Evolutionary conservation across 805 yeast genomes (phyloP).

Genomic region (Peterozyma toletana): DNA sequence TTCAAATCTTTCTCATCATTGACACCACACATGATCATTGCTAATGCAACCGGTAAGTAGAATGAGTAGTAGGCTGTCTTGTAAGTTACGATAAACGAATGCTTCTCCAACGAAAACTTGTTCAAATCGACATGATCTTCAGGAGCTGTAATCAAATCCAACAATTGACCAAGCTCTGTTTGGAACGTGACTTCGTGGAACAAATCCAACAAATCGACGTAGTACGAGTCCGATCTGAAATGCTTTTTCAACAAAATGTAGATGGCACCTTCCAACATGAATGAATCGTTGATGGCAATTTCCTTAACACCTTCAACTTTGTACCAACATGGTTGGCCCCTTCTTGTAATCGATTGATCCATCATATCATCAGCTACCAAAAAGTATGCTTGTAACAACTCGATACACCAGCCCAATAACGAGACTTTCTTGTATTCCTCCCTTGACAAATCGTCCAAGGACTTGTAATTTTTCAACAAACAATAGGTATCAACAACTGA

Average conservation of each 20-base stretch:
- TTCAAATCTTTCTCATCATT: constrained; percentile 64
- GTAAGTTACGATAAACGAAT: constrained; percentile 90
- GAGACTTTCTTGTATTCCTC: constrained; percentile 82
- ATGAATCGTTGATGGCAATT: constrained; percentile 95
- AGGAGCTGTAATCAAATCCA: constrained; percentile 95
- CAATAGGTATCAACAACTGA: constrained; percentile 92
- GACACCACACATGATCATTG: constrained; percentile 89
- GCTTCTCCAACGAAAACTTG: constrained; percentile 83
- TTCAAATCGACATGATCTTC: constrained; percentile 87
- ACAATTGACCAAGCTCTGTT: constrained; percentile 93
- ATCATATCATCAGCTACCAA: constrained; percentile 97
- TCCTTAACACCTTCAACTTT: constrained; percentile 71
- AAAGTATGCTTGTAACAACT: constrained; percentile 91
- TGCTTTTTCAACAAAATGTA: constrained; percentile 84
- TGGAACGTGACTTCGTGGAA: constrained; percentile 97
- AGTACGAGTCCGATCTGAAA: constrained; percentile 75
- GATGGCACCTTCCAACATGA: constrained; percentile 93
- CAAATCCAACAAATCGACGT: constrained; percentile 83
- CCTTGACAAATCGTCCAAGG: constrained; percentile 48
- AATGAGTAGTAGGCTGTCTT: constrained; percentile 97
- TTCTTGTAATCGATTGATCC: constrained; percentile 94
- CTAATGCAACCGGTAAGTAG: constrained; percentile 94
- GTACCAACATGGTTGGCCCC: constrained; percentile 99
- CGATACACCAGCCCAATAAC: constrained; percentile 91
- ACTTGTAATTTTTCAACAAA: constrained; percentile 58